Percentiles rank a stretch among this genome's conserved stretches.
These are phyloP conservation scores for Kodamaea anthophila DNA, from an alignment of 1,139 yeast genomes.

Conservation along the genomic window DNA sequence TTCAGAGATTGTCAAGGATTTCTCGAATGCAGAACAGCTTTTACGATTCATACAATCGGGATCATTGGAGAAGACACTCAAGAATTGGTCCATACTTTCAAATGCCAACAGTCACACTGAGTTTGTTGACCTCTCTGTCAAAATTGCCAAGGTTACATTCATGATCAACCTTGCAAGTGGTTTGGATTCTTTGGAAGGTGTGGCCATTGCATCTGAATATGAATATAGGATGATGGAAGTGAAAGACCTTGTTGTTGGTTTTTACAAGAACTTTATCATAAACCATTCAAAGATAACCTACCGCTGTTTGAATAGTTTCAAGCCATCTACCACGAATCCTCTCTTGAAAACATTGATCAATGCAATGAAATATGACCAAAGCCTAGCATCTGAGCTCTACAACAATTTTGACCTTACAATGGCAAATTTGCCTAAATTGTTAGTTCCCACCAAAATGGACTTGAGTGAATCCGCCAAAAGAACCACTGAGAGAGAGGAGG, in stretches of 20 bases:
- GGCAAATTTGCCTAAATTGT: constrained; percentile 54
- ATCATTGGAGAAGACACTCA: constrained; percentile 18
- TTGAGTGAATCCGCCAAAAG: constrained; percentile 25
- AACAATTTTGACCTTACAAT: constrained; percentile 64
- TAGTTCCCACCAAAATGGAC: constrained; percentile 49
- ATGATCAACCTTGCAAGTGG: constrained; percentile 13
- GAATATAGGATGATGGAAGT: constrained; percentile 9
- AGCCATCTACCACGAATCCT: constrained; percentile 59
- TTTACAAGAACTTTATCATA: constrained; percentile 48
- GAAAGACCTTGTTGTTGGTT: constrained; percentile 21
- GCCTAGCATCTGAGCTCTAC: constrained; percentile 50
- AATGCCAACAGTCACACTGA: constrained; percentile 56
- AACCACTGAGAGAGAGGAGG: constrained; percentile 24
- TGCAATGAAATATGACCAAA: constrained; percentile 40
- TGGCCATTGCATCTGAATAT: constrained; percentile 6
- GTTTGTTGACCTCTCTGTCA: constrained; percentile 36
- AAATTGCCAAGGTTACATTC: constrained; percentile 22
- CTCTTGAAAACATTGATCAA: constrained; percentile 49
- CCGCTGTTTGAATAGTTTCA: constrained; percentile 56
- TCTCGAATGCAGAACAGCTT: constrained; percentile 7
- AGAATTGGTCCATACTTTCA: constrained; percentile 56
- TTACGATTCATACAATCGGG: constrained; percentile 14
- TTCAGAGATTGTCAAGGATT: constrained; percentile 9
- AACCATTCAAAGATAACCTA: constrained; percentile 60
- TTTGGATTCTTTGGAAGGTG: constrained; percentile 10